phyloP scores from a whole-genome alignment of 2,329 filamentous ascomycete genomes.

The Ciborinia camelliae region DNA sequence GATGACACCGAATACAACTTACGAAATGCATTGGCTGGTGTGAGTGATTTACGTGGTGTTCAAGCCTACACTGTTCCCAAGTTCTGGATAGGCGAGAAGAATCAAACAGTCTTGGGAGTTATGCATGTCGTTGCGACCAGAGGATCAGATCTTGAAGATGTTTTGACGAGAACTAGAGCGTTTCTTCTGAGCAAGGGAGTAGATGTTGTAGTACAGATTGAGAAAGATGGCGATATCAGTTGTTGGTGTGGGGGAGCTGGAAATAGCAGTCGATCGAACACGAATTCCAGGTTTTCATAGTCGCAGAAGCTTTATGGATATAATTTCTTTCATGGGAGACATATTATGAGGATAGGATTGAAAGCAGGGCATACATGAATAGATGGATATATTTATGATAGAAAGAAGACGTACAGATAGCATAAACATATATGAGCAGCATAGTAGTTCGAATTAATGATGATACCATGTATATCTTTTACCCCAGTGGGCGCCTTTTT shows the following conservation, averaged over 20 bases:
- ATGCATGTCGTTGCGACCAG: conserved; percentile 80
- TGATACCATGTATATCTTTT: background rate
- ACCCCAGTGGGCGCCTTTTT: background rate
- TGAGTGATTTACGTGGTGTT: conserved; percentile 79
- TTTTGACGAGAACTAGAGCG: conserved; percentile 69
- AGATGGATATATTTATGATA: background rate
- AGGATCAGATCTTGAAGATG: conserved; percentile 74
- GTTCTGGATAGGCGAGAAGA: conserved; percentile 84
- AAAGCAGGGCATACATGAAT: background rate
- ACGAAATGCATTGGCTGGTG: conserved; percentile 78
- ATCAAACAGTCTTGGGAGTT: conserved; percentile 66
- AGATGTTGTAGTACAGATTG: conserved; percentile 83
- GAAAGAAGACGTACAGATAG: too few relatives aligned
- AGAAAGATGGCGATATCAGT: conserved; percentile 70
- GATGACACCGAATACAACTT: conserved; percentile 83
- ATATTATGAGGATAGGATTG: background rate
- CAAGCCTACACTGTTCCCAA: conserved; percentile 81
- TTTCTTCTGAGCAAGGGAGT: conserved; percentile 71
- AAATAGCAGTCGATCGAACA: conserved; percentile 7
- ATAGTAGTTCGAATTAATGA: background rate
- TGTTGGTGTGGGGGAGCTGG: conserved; percentile 54
- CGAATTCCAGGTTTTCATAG: conserved; percentile 17
- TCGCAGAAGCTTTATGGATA: background rate
- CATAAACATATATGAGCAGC: background rate
- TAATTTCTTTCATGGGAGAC: background rate